Percentiles rank a stretch among this genome's conserved stretches.
phyloP scores from a whole-genome alignment of 768 basidiomycete genomes.

The Antrodiella citrinella region DNA sequence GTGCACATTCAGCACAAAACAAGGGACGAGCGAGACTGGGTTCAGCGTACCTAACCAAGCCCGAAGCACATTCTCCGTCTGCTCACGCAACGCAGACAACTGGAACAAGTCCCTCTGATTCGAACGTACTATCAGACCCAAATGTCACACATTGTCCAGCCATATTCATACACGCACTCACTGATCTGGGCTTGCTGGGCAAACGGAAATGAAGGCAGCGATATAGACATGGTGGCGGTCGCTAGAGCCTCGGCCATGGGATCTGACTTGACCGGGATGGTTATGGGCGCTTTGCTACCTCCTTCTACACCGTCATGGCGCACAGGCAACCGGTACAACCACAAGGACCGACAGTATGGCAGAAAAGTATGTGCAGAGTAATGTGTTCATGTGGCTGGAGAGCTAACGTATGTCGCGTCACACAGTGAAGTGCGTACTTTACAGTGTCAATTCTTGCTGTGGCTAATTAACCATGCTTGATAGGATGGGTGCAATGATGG shows the following conservation, averaged over 20 bases:
- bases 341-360: slow-evolving; percentile 61
- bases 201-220: slow-evolving; percentile 47
- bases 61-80: slow-evolving; percentile 65
- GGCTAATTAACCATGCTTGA: slow-evolving; percentile 11
- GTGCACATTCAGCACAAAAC: slow-evolving; percentile 7
- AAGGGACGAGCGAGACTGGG: not conserved
- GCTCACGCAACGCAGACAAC: slow-evolving; percentile 65
- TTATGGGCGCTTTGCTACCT: not conserved
- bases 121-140: slow-evolving; percentile 55
- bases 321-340: slow-evolving; percentile 26
- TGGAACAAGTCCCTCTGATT: slow-evolving; percentile 81
- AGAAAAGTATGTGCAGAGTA: slow-evolving; percentile 58
- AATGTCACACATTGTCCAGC: slow-evolving; percentile 8
- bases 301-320: slow-evolving; percentile 11
- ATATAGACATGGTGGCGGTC: slow-evolving; percentile 12
- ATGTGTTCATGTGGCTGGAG: too few species aligned
- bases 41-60: slow-evolving; percentile 61
- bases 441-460: not conserved
- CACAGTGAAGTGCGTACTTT: slow-evolving; percentile 22
- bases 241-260: not conserved
- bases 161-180: slow-evolving; percentile 29
- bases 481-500: slow-evolving; percentile 93
- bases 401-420: too few species aligned
- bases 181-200: slow-evolving; percentile 87
- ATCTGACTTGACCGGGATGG: too few species aligned